Base-by-base conservation (phyloP, 345 rosid genomes). In the Kernera saxatilis region DNA sequence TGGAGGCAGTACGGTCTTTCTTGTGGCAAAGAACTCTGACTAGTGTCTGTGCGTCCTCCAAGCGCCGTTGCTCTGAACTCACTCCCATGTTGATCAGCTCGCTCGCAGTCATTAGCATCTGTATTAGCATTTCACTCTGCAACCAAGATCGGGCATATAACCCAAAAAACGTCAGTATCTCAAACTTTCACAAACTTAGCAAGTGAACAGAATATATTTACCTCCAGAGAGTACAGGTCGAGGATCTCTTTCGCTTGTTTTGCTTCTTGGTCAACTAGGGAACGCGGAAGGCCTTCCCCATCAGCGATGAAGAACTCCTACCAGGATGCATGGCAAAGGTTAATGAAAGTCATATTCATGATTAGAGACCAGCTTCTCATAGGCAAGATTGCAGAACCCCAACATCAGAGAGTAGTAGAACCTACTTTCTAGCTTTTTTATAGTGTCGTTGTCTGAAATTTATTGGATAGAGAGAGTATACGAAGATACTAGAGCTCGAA, bases 1-100 rank as follows among this genome's bases (percentile, higher is more conserved):
- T 86, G 63, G 99, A 94, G 67, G 97, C 96, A 62, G 76, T 86
- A 26, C 87, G 81, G 74, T 94, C 97, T 77, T 86, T 94, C 84
- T 88, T 91, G 86, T 94, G 99, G 86, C 99, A 89, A 54, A 94
- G 82, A 58, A 94, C 88, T 72, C 99, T 87, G 33, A 94, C 77
- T 51, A 94, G 79, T 64, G 87, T 89, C 68, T 89, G 85, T 27
- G 95, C 91, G 72, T 87, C 94, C 48, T 84, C 95, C 67, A 79
- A 33, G 39, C 73, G 78, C 57, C 72, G 71, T 57, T 79, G 80
- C 64, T 80, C 81, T 40, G 82, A 78, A 75, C 88, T 91, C 64
- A 79, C 73, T 71, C 90, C 87, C 63, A 83, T 53, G 78, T 89
- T 80, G 53, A 91, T 85, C 45, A 79, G 84, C 77, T 86, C 88